Conservation (phyloP, 495 filamentous ascomycete species). For the Terfezia claveryi region DNA sequence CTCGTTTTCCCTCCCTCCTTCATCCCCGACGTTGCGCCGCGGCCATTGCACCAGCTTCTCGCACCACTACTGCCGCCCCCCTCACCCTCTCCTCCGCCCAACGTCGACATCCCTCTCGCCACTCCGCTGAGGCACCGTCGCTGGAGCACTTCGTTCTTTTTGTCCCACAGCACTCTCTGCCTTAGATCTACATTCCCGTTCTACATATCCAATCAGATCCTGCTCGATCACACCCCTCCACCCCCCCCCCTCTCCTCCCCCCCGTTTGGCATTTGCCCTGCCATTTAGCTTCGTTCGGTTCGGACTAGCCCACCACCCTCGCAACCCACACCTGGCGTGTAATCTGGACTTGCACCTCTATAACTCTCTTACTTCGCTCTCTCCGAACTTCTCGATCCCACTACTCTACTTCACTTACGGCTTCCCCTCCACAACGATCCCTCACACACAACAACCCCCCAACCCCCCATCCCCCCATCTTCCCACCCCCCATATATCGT, state of each 20-base stretch:
- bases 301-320: constrained; percentile 1
- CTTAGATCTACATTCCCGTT: no score
- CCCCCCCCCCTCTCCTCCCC: not conserved
- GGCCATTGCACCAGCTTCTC: no score
- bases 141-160: no score
- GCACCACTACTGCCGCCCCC: no score
- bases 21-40: no score
- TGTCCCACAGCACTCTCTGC: no score
- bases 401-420: constrained; percentile 3
- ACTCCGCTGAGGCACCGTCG: no score
- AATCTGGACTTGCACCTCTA: constrained; percentile 7
- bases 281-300: not conserved
- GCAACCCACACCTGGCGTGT: constrained; percentile 13
- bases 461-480: constrained; percentile 19
- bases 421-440: constrained; percentile 21
- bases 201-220: not conserved
- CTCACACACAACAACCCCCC: constrained; percentile 25
- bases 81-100: no score
- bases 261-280: not conserved
- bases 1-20: no score
- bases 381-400: constrained; percentile 3
- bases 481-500: constrained; percentile 13
- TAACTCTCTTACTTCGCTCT: constrained; percentile 1
- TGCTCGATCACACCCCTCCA: not conserved
- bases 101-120: no score